Evolutionary conservation across 108 stramenopile species (phyloP), one percentile per base, ranked within the genome.

Genomic region (Epithemia pelagica): DNA sequence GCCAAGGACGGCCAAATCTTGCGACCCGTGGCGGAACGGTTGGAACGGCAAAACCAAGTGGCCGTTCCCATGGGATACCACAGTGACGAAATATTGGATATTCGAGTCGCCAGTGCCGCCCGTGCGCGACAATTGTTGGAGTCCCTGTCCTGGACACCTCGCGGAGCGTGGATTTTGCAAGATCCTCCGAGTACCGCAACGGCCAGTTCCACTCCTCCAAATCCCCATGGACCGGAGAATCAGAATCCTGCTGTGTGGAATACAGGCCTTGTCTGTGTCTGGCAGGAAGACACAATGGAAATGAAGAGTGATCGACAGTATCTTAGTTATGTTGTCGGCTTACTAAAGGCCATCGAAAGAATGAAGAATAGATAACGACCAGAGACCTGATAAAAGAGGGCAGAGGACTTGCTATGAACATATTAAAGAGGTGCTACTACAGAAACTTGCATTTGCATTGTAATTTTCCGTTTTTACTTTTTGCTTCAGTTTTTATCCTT

Each of bases 221-320:
- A n/a, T n/a, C n/a, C n/a, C n/a, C n/a, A n/a, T n/a, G n/a, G n/a
- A n/a, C n/a, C n/a, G n/a, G n/a, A n/a, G n/a, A n/a, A n/a, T n/a
- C n/a, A n/a, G n/a, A n/a, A n/a, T n/a, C n/a, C n/a, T n/a, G n/a
- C n/a, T n/a, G n/a, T n/a, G n/a, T 46, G 37, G 37, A 46, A 15
- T 15, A 46, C 37, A 46, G 37, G 37, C 10, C 32, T 63, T 24
- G 21, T 63, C 3, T 63, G 62, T 37, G 28, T 28, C 26, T 63
- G 62, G 62, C 62, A 63, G 21, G 62, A 63, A 10, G 62, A 63
- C 26, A 31, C 62, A 1, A 26, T 30, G 24, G 62, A 63, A 22
- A 28, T 63, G n/a, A 23, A 21, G 7, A 51, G 31, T 51, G 46
- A 63, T 33, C 62, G 62, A 31, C 29, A 63, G 24, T 63, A 63